Percentiles rank a stretch among this genome's conserved stretches.
Evolutionary conservation across 208 protist species (phyloP).

Genomic region (Trichomonas vaginalis): DNA sequence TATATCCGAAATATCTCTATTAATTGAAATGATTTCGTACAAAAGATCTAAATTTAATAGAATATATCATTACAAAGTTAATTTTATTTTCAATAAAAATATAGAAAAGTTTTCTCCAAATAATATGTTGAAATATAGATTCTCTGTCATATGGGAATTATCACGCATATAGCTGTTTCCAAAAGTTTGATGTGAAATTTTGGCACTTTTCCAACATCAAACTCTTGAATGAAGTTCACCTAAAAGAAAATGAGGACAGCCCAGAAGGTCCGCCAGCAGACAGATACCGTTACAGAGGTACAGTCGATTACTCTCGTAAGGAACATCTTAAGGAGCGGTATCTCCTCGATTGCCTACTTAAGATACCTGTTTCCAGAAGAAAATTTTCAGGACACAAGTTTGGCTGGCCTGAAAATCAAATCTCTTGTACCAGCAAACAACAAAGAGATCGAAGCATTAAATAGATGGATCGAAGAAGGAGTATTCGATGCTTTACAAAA

Average conservation of each 20-base stretch:
- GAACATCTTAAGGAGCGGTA: not conserved
- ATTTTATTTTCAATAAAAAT: too few species aligned
- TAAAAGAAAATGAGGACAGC: not conserved
- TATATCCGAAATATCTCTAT: too few species aligned
- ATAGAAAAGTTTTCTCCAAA: too few species aligned
- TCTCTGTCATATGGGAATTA: too few species aligned
- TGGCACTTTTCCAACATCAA: too few species aligned
- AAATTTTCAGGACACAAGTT: not conserved
- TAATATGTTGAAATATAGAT: too few species aligned
- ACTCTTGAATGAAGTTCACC: too few species aligned
- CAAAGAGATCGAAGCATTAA: not conserved
- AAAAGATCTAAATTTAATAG: too few species aligned
- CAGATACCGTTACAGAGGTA: not conserved
- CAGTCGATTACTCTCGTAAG: constrained; percentile 11
- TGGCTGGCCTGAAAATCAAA: constrained; percentile 14
- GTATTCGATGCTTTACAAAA: constrained; percentile 10
- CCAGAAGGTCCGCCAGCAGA: not conserved
- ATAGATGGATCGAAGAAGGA: not conserved
- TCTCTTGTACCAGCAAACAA: not conserved
- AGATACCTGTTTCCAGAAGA: constrained; percentile 15
- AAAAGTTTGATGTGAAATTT: too few species aligned
- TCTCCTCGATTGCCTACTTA: constrained; percentile 15
- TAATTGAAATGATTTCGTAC: too few species aligned
- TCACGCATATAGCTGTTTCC: too few species aligned
- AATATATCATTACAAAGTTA: too few species aligned